Evolutionary conservation across 345 rosid species (phyloP).

Genomic region (Laguncularia racemosa): DNA sequence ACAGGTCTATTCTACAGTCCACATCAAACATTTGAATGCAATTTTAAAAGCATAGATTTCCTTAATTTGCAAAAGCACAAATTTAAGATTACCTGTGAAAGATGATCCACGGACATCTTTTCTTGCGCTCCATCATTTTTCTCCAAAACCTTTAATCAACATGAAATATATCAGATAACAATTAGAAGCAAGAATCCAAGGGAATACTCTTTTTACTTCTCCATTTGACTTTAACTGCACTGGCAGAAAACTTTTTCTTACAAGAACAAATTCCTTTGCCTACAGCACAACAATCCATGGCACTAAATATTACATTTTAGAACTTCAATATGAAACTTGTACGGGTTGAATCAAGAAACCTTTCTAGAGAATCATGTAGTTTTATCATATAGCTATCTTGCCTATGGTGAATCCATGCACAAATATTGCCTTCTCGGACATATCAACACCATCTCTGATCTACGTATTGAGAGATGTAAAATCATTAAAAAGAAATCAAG

Average conservation of each 20-base stretch:
- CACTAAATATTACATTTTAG: not conserved
- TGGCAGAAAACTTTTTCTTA: too few species aligned
- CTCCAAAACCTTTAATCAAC: conserved; percentile 58
- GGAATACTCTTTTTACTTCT: not conserved
- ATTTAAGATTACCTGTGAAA: conserved; percentile 44
- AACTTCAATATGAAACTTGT: too few species aligned
- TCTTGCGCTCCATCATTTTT: conserved; percentile 33
- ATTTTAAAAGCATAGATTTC: not conserved
- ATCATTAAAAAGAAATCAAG: too few species aligned
- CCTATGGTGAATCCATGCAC: too few species aligned
- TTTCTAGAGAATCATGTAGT: too few species aligned
- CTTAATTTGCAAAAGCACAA: not conserved
- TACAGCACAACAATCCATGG: not conserved
- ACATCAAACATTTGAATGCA: not conserved
- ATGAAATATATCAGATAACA: conserved; percentile 3
- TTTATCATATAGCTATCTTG: too few species aligned
- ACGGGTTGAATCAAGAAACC: too few species aligned
- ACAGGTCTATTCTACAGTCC: not conserved
- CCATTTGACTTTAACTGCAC: not conserved
- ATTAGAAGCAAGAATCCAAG: not conserved
- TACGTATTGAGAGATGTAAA: too few species aligned
- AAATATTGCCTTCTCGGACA: too few species aligned
- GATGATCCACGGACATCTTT: conserved; percentile 51
- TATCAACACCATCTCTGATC: too few species aligned
- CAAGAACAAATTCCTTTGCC: too few species aligned